Percentiles rank a stretch among this genome's conserved stretches.
Conservation (phyloP, 805 yeast species). For the Hemisphaericaspora nanyangensis region DNA sequence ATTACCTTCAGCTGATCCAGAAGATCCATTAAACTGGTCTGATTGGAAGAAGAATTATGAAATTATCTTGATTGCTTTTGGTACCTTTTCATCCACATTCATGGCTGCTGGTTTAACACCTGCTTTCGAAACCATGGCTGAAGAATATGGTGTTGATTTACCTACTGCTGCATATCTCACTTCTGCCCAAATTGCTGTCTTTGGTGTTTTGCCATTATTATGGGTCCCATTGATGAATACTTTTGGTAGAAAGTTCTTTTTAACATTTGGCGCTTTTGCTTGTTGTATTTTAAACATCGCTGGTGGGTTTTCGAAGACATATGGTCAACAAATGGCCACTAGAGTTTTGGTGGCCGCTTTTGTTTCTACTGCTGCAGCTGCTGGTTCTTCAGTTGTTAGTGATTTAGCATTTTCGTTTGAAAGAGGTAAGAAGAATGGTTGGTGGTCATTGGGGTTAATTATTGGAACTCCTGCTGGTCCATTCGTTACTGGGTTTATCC, state of each 20-base stretch:
- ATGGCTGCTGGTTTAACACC: slow-evolving; percentile 17
- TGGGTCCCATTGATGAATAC: slow-evolving; percentile 14
- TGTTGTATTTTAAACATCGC: slow-evolving; percentile 10
- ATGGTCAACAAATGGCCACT: slow-evolving; percentile 12
- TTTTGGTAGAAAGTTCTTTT: slow-evolving; percentile 10
- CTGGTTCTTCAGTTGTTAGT: slow-evolving; percentile 11
- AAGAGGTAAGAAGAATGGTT: slow-evolving; percentile 13
- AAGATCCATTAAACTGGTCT: slow-evolving; percentile 15
- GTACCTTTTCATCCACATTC: slow-evolving; percentile 12
- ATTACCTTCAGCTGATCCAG: slow-evolving; percentile 9
- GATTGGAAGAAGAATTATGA: slow-evolving; percentile 7
- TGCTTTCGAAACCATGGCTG: slow-evolving; percentile 8
- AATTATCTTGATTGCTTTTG: slow-evolving; percentile 11
- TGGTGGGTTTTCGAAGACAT: slow-evolving; percentile 11
- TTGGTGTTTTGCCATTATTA: slow-evolving; percentile 12
- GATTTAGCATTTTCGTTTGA: slow-evolving; percentile 11
- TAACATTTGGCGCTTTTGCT: slow-evolving; percentile 8
- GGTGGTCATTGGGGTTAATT: slow-evolving; percentile 12
- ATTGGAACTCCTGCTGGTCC: slow-evolving; percentile 15
- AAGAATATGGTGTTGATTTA: slow-evolving; percentile 5
- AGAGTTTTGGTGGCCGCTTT: slow-evolving; percentile 9
- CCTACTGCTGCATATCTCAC: slow-evolving; percentile 12
- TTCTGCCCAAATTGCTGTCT: slow-evolving; percentile 10
- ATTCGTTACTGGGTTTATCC: slow-evolving; percentile 12
- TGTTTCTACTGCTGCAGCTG: slow-evolving; percentile 10